A percentile compares a stretch with the other conserved stretches of the same genome.
Evolutionary conservation across 2,329 filamentous ascomycete genomes (phyloP).

Genomic region (Xylariaceae sp.): DNA sequence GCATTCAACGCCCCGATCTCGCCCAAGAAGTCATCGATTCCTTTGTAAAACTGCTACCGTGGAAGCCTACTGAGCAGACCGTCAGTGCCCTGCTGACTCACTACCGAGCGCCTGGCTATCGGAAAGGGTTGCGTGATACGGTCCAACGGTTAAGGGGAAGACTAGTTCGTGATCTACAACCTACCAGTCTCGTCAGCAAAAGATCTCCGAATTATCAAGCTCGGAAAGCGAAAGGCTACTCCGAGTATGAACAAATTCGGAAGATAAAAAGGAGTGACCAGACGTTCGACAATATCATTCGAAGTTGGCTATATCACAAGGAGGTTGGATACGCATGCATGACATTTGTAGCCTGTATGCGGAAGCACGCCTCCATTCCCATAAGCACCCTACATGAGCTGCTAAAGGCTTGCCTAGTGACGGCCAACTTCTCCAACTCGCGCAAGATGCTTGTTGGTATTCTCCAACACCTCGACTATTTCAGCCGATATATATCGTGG

Average conservation of each 20-base stretch:
- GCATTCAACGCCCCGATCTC: constrained; percentile 44
- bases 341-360: constrained; percentile 29
- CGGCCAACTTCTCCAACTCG: constrained; percentile 21
- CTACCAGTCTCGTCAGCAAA: constrained; percentile 30
- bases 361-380: constrained; percentile 20
- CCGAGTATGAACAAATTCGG: constrained; percentile 31
- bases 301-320: constrained; percentile 44
- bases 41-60: constrained; percentile 40
- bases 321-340: constrained; percentile 26
- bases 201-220: constrained; percentile 16
- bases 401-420: constrained; percentile 23
- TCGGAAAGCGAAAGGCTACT: constrained; percentile 16
- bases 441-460: constrained; percentile 27
- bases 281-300: constrained; percentile 43
- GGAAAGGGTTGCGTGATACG: constrained; percentile 40
- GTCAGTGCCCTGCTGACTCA: constrained; percentile 47
- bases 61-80: constrained; percentile 46
- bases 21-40: constrained; percentile 50
- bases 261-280: constrained; percentile 36
- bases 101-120: constrained; percentile 39
- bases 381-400: constrained; percentile 26
- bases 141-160: constrained; percentile 43
- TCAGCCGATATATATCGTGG: constrained; percentile 19
- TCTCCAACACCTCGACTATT: constrained; percentile 19
- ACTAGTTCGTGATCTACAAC: constrained; percentile 30